Evolutionary conservation across 805 yeast genomes (phyloP).

Genomic region (Metschnikowia continentalis): DNA sequence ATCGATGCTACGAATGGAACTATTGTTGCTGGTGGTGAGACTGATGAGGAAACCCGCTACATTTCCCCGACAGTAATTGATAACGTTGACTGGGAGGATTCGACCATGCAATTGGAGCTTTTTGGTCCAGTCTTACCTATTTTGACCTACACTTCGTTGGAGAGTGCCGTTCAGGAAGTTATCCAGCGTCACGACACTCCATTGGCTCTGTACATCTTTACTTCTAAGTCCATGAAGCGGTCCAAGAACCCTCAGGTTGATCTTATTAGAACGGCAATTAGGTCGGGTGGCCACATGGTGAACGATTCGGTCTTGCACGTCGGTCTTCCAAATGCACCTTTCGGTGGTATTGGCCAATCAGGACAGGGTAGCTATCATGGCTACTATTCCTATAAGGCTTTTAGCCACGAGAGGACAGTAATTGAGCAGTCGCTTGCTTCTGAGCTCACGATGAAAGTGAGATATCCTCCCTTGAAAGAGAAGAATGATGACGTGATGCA

Average conservation of each 20-base stretch:
- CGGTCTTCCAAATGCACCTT: slow-evolving; percentile 66
- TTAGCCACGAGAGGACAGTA: slow-evolving; percentile 70
- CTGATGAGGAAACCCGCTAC: slow-evolving; percentile 39
- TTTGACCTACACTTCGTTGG: slow-evolving; percentile 46
- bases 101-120: slow-evolving; percentile 69
- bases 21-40: slow-evolving; percentile 46
- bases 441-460: slow-evolving; percentile 52
- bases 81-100: slow-evolving; percentile 60
- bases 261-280: slow-evolving; percentile 44
- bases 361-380: slow-evolving; percentile 89
- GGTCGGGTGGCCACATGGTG: slow-evolving; percentile 69
- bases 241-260: slow-evolving; percentile 42
- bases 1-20: slow-evolving; percentile 52
- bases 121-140: slow-evolving; percentile 88
- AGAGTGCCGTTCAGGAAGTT: slow-evolving; percentile 42
- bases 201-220: slow-evolving; percentile 72
- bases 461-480: slow-evolving; percentile 60
- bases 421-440: slow-evolving; percentile 61
- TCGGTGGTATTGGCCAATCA: slow-evolving; percentile 86
- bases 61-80: slow-evolving; percentile 73
- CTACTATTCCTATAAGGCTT: slow-evolving; percentile 52
- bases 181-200: slow-evolving; percentile 63
- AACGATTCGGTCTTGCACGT: slow-evolving; percentile 75
- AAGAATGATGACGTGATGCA: slow-evolving; percentile 30
- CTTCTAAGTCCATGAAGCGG: slow-evolving; percentile 40